Conservation (phyloP, 306 rosid species). For the Astragalus membranaceus region DNA sequence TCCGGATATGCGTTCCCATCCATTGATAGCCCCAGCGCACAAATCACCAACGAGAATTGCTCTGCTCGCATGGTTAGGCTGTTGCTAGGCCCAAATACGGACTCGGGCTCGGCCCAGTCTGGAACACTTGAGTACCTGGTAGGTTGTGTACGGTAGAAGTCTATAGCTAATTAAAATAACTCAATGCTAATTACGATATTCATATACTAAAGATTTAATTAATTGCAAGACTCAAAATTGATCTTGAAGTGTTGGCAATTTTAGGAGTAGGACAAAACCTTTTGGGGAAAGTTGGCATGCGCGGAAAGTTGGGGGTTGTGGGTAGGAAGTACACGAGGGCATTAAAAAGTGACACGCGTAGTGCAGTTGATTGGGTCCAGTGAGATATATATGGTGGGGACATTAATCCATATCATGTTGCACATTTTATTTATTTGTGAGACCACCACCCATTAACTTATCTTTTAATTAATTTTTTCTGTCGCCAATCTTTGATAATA, state of each 20-base stretch:
- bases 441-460: constrained; percentile 25
- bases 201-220: too few relatives aligned
- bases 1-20: too few relatives aligned
- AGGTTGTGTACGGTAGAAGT: too few relatives aligned
- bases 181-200: too few relatives aligned
- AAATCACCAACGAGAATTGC: too few relatives aligned
- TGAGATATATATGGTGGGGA: background rate
- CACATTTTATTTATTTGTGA: background rate
- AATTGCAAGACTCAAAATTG: background rate
- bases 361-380: background rate
- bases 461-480: background rate
- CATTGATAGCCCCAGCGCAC: too few relatives aligned
- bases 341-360: constrained; percentile 16
- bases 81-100: too few relatives aligned
- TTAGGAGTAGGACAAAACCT: background rate
- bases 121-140: too few relatives aligned
- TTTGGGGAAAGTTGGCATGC: constrained; percentile 17
- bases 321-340: constrained; percentile 13
- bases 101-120: too few relatives aligned
- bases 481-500: constrained; percentile 22
- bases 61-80: too few relatives aligned
- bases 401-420: background rate
- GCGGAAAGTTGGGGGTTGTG: constrained; percentile 25
- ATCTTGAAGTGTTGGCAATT: background rate
- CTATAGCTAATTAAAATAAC: too few relatives aligned